Evolutionary conservation across 2,329 filamentous ascomycete genomes (phyloP), one percentile per base, ranked within the genome.

Genomic region (Dothiorella sarmentorum): DNA sequence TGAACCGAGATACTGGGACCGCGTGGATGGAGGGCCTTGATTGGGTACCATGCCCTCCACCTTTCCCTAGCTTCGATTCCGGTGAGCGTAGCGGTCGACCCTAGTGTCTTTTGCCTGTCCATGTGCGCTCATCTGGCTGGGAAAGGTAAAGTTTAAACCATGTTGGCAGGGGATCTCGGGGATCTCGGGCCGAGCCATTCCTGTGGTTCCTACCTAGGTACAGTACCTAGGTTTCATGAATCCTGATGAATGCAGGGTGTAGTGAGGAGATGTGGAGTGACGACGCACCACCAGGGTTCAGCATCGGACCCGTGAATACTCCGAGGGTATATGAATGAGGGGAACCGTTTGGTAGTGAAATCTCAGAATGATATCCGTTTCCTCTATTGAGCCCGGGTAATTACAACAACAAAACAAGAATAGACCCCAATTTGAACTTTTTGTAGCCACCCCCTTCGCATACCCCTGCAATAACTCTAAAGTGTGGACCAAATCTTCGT

Each of bases 251-350:
- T 17, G 10, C 11, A 13, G n/a, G n/a, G n/a, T 2, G 20, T 40
- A 20, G 49, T 53, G 49, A 40, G 49, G 35, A 42, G 49, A 53
- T 29, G 49, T 53, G 49, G 49, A 53, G 49, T 53, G 49, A 53
- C 35, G n/a, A 35, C 35, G 20, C 35, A 38, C 24, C 22, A 53
- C 49, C 20, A 9, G 13, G 6, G 7, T 5, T 43, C 4, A 15
- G n/a, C 11, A 43, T 7, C 7, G 13, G 9, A 27, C n/a, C n/a
- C n/a, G n/a, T n/a, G n/a, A n/a, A n/a, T n/a, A n/a, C n/a, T n/a
- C n/a, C n/a, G n/a, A n/a, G n/a, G n/a, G n/a, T n/a, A n/a, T n/a
- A n/a, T n/a, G n/a, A n/a, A n/a, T n/a, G n/a, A n/a, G n/a, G n/a
- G n/a, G 3, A 27, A 27, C 4, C 17, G 4, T 3, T 11, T 27